A percentile compares a stretch with the other conserved stretches of the same genome.
These are phyloP conservation scores for Xylaria longipes DNA, from an alignment of 495 filamentous ascomycete genomes.

Conservation along the genomic window DNA sequence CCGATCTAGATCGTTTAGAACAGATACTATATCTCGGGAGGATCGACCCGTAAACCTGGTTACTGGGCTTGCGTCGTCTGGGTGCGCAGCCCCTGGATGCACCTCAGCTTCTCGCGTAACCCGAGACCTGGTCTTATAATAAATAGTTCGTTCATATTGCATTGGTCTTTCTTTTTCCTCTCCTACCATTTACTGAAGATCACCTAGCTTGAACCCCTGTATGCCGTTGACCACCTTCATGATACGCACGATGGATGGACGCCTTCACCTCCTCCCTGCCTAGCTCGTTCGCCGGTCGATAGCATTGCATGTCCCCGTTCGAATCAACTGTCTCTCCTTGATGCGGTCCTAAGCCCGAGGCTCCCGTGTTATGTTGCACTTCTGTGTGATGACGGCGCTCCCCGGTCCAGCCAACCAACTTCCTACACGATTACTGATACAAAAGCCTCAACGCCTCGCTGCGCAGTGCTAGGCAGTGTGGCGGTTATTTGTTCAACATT, in stretches of 20 bases:
- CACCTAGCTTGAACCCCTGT: neutral
- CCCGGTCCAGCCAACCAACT: constrained; percentile 26
- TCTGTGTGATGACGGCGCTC: constrained; percentile 14
- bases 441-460: constrained; percentile 26
- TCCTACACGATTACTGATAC: constrained; percentile 27
- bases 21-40: constrained; percentile 20
- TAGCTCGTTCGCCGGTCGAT: neutral
- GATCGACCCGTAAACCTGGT: constrained; percentile 26
- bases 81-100: neutral
- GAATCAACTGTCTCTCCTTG: neutral
- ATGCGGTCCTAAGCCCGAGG: constrained; percentile 4
- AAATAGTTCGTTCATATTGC: constrained; percentile 19
- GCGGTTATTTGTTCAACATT: neutral
- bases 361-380: constrained; percentile 21
- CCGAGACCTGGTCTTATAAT: constrained; percentile 25
- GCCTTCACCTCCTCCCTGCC: neutral
- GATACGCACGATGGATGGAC: neutral
- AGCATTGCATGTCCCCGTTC: constrained; percentile 1
- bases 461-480: constrained; percentile 6
- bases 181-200: constrained; percentile 18
- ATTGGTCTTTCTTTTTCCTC: constrained; percentile 25
- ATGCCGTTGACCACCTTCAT: constrained; percentile 14
- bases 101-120: constrained; percentile 25
- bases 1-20: constrained; percentile 19
- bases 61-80: constrained; percentile 4